A percentile compares a stretch with the other conserved stretches of the same genome.
Conservation (phyloP, 2,329 filamentous ascomycete genomes). For the Claviceps pazoutovae region DNA sequence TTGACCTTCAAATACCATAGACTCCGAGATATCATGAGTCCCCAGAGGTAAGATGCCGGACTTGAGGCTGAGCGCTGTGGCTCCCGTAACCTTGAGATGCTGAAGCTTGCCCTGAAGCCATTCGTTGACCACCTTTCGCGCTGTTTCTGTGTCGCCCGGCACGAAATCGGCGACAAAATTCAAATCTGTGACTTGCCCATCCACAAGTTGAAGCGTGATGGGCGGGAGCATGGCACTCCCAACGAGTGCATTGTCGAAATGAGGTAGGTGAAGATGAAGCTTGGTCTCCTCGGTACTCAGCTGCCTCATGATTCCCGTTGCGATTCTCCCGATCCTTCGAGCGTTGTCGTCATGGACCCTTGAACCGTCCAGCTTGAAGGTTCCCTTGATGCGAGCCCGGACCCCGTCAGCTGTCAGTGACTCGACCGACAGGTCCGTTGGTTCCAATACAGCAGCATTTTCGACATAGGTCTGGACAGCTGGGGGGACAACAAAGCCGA, state of each 20-base stretch:
- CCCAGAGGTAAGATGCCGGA: conserved; percentile 71
- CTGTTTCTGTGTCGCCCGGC: conserved; percentile 62
- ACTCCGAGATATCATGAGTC: conserved; percentile 59
- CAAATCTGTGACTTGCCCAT: conserved; percentile 62
- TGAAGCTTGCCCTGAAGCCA: conserved; percentile 72
- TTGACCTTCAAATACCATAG: conserved; percentile 72
- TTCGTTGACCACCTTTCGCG: conserved; percentile 71
- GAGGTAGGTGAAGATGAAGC: conserved; percentile 66
- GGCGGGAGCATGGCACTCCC: conserved; percentile 66
- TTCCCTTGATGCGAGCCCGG: conserved; percentile 65
- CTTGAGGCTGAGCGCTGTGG: conserved; percentile 58
- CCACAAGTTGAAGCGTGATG: conserved; percentile 60
- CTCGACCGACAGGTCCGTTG: conserved; percentile 72
- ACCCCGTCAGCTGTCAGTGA: conserved; percentile 71
- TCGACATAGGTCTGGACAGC: conserved; percentile 77
- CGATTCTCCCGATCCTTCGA: conserved; percentile 60
- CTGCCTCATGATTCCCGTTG: conserved; percentile 66
- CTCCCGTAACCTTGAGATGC: conserved; percentile 56
- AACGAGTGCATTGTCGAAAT: conserved; percentile 64
- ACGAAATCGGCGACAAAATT: conserved; percentile 66
- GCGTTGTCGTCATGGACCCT: conserved; percentile 59
- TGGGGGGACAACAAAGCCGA: conserved; percentile 70
- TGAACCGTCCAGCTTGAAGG: conserved; percentile 66
- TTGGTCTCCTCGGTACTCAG: conserved; percentile 60
- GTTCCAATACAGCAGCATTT: conserved; percentile 67